Conservation (phyloP, 176 grass and related monocot species). For the Oryza brachyantha region DNA sequence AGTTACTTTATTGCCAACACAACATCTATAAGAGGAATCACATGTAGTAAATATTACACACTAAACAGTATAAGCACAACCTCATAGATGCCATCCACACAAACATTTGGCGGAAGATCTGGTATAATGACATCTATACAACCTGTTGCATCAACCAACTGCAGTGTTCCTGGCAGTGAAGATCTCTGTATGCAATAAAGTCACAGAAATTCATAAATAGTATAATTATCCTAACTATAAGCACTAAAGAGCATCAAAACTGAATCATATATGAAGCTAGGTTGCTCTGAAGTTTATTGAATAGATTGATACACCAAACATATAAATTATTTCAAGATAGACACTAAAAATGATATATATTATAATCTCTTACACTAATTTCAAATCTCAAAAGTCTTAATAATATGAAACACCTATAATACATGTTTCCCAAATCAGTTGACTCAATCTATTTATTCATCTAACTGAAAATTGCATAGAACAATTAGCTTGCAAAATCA, state of each 20-base stretch:
- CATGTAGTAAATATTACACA: background rate
- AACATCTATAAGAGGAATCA: slow-evolving; percentile 4
- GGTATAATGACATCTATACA: slow-evolving; percentile 67
- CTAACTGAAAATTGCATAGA: background rate
- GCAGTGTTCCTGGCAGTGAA: slow-evolving; percentile 58
- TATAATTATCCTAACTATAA: too few relatives aligned
- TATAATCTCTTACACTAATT: too few relatives aligned
- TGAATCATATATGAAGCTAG: too few relatives aligned
- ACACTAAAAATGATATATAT: too few relatives aligned
- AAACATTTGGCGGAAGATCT: slow-evolving; percentile 53
- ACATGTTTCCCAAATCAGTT: too few relatives aligned
- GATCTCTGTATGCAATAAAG: slow-evolving; percentile 55
- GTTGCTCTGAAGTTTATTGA: too few relatives aligned
- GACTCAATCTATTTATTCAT: too few relatives aligned
- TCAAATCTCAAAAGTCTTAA: too few relatives aligned
- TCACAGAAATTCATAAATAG: background rate
- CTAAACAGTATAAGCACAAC: slow-evolving; percentile 34
- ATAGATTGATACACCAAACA: too few relatives aligned
- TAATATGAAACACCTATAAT: too few relatives aligned
- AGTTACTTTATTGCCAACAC: background rate
- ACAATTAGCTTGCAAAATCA: slow-evolving; percentile 1
- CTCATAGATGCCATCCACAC: slow-evolving; percentile 66
- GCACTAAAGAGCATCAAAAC: too few relatives aligned
- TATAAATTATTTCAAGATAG: too few relatives aligned
- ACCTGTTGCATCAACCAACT: slow-evolving; percentile 86